phyloP scores from a whole-genome alignment of 306 rosid species.

The Styphnolobium japonicum region DNA sequence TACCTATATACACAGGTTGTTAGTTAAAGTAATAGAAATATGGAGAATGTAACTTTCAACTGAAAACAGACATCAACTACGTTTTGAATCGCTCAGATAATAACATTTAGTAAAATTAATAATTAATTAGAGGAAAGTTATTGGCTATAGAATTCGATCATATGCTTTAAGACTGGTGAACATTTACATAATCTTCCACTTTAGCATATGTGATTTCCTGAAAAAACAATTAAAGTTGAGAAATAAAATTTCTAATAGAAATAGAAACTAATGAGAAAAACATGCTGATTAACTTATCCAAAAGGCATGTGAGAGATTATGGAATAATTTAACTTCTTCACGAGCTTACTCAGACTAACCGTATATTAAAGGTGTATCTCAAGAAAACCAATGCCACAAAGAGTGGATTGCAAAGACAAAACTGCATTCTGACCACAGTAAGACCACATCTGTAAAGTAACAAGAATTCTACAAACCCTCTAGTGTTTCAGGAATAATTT shows the following conservation, averaged over 20 bases:
- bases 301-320: background rate
- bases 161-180: conserved; percentile 2
- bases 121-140: background rate
- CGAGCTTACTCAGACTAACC: background rate
- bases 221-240: background rate
- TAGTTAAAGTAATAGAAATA: conserved; percentile 17
- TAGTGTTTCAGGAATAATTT: background rate
- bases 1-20: conserved; percentile 42
- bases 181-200: background rate
- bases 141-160: conserved; percentile 16
- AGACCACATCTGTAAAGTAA: conserved; percentile 5
- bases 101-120: background rate
- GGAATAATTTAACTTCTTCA: conserved; percentile 19
- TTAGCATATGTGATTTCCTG: background rate
- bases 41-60: conserved; percentile 4
- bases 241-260: background rate
- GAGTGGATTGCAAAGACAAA: background rate
- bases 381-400: background rate
- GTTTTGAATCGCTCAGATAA: background rate
- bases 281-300: background rate
- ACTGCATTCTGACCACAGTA: conserved; percentile 7
- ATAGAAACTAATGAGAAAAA: background rate
- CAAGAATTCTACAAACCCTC: background rate
- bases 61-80: background rate
- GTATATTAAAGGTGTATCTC: background rate